Conservation (phyloP, 495 filamentous ascomycete species). For the Saxophila tyrrhenica region DNA sequence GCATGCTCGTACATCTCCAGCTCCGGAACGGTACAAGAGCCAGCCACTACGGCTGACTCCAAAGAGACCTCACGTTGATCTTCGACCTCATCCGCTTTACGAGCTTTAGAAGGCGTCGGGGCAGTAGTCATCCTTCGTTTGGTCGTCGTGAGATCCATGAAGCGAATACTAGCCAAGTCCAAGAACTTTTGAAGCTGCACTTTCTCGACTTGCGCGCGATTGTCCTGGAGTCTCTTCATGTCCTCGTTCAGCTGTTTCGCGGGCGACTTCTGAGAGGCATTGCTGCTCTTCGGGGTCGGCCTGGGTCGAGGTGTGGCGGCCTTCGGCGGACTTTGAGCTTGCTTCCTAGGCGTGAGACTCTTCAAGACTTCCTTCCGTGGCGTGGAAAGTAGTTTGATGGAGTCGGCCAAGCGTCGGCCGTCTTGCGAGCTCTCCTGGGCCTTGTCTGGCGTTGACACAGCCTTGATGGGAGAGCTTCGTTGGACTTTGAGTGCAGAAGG, state of each 20-base stretch:
- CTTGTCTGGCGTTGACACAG: background rate
- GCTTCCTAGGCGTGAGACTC: slow-evolving; percentile 25
- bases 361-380: slow-evolving; percentile 28
- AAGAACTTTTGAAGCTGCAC: slow-evolving; percentile 88
- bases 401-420: slow-evolving; percentile 19
- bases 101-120: slow-evolving; percentile 32
- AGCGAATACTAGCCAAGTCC: slow-evolving; percentile 88
- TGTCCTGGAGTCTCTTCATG: background rate
- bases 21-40: slow-evolving; percentile 82
- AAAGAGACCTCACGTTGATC: slow-evolving; percentile 39
- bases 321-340: slow-evolving; percentile 15
- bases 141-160: slow-evolving; percentile 90
- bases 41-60: slow-evolving; percentile 73
- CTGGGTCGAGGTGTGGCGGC: slow-evolving; percentile 22
- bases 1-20: slow-evolving; percentile 90
- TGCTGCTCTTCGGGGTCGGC: slow-evolving; percentile 4
- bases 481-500: slow-evolving; percentile 4
- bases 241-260: slow-evolving; percentile 13
- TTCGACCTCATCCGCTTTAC: slow-evolving; percentile 22
- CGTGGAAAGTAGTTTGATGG: slow-evolving; percentile 30
- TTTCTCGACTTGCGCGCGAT: slow-evolving; percentile 35
- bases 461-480: slow-evolving; percentile 2
- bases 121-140: slow-evolving; percentile 79
- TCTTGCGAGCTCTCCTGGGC: slow-evolving; percentile 13
- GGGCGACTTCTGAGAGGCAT: background rate